Evolutionary conservation across 108 stramenopile species (phyloP).

Genomic region (Cafeteria roenbergensis): DNA sequence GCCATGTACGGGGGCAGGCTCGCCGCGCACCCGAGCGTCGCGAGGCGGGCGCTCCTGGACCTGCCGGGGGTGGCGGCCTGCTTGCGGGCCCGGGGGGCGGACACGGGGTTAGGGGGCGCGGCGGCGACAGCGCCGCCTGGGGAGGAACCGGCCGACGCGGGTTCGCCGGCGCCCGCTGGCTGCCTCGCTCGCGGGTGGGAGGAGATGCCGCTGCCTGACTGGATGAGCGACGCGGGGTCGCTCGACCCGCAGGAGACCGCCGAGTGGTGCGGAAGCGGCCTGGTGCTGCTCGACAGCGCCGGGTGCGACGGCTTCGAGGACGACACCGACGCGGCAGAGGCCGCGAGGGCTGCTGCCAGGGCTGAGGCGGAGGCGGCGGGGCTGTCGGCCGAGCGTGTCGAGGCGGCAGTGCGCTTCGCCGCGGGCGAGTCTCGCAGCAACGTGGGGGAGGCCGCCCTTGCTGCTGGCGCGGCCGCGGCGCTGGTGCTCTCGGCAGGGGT

Average conservation of each 20-base stretch:
- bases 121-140: neutral
- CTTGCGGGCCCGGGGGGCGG: neutral
- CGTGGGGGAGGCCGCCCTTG: slow-evolving; percentile 78
- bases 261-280: slow-evolving; percentile 6
- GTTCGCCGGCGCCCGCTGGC: neutral
- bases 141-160: neutral
- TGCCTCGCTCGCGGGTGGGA: no score
- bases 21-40: slow-evolving; percentile 6
- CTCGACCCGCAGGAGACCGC: neutral
- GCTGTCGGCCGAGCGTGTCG: no score
- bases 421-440: slow-evolving; percentile 78
- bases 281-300: slow-evolving; percentile 78
- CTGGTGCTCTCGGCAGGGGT: slow-evolving; percentile 55
- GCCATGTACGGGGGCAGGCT: slow-evolving; percentile 70
- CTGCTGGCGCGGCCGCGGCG: slow-evolving; percentile 56
- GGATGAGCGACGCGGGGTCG: no score
- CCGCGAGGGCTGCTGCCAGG: neutral
- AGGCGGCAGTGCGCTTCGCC: no score
- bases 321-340: slow-evolving; percentile 38
- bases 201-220: no score
- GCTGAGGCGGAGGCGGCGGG: no score
- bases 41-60: slow-evolving; percentile 16
- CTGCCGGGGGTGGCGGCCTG: slow-evolving; percentile 12
- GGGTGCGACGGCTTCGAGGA: slow-evolving; percentile 67
- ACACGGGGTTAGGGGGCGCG: no score